Percentiles rank a stretch among this genome's conserved stretches.
phyloP scores from a whole-genome alignment of 2,329 filamentous ascomycete species.

The Clarireedia hainanense region DNA sequence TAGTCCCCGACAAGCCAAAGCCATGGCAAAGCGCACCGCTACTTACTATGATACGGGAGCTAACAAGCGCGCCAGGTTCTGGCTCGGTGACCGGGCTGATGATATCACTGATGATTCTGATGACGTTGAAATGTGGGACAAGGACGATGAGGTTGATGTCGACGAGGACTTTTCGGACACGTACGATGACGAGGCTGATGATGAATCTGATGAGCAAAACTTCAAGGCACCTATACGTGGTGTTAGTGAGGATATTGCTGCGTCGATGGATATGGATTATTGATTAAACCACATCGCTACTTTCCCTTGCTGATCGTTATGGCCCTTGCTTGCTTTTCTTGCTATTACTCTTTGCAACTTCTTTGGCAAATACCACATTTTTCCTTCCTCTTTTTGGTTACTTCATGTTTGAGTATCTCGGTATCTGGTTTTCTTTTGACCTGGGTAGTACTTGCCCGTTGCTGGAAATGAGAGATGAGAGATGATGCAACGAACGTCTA shows the following conservation, averaged over 20 bases:
- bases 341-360: background rate
- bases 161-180: constrained; percentile 36
- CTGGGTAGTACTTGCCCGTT: background rate
- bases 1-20: constrained; percentile 42
- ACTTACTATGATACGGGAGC: constrained; percentile 42
- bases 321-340: background rate
- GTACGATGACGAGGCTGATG: constrained; percentile 29
- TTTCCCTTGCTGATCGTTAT: background rate
- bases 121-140: constrained; percentile 31
- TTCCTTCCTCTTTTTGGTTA: constrained; percentile 1
- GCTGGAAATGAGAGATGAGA: constrained; percentile 15
- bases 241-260: constrained; percentile 56
- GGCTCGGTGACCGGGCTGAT: constrained; percentile 64
- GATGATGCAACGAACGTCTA: background rate
- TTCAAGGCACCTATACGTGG: constrained; percentile 42
- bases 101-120: constrained; percentile 35
- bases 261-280: constrained; percentile 52
- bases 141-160: constrained; percentile 39
- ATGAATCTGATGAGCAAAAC: constrained; percentile 32
- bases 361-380: background rate
- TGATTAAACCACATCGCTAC: constrained; percentile 5
- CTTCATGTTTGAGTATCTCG: constrained; percentile 11
- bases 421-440: constrained; percentile 3
- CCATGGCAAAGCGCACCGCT: constrained; percentile 22
- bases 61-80: constrained; percentile 78